Evolutionary conservation across 1,284 basidiomycete species (phyloP), one percentile per base, ranked within the genome.

Genomic region (Cutaneotrichosporon dermatis): DNA sequence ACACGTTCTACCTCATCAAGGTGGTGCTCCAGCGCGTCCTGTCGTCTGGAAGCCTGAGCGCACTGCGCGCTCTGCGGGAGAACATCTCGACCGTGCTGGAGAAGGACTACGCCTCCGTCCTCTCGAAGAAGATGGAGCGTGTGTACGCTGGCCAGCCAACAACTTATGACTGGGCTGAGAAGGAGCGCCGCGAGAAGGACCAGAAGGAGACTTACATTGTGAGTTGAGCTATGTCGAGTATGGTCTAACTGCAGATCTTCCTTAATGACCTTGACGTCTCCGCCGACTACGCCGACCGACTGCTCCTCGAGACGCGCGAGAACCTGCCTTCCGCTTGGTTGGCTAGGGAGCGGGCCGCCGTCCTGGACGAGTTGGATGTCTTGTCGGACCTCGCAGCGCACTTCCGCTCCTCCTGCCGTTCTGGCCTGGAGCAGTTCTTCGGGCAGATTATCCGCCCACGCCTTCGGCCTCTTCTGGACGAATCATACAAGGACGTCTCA

Each of bases 1-100:
- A 97, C 68, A 89, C 88, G 2, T 97, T 97, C 78, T 97, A 94
- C 76, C 88, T 97, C 58, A 79, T 96, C 63, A 96, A 94, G 76
- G 82, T 87, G 4, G 87, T 93, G 2, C 80, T 93, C 4, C 80
- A 84, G 13, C 83, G 93, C 9, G 79, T 91, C 36, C 73, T 94
- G 13, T 86, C 87, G 0, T 88, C 87, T 0, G 90, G 90, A 0
- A 87, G 86, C 3, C 66, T 86, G 1, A 71, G 73, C 3, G 84
- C 83, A 2, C 81, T 92, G 2, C 80, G 83, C 57, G 80, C 79
- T 15, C 86, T 86, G 62, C 79, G 86, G 3, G 82, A 83, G 16
- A 84, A 83, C 54, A 79, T 96, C 10, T 80, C 83, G 54, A 86
- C 87, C 7, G 82, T 89, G 16, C 81, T 96, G 68, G 91, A 95